Evolutionary conservation across 2,329 filamentous ascomycete species (phyloP), one percentile per base, ranked within the genome.

Genomic region (Rutstroemia sp.): DNA sequence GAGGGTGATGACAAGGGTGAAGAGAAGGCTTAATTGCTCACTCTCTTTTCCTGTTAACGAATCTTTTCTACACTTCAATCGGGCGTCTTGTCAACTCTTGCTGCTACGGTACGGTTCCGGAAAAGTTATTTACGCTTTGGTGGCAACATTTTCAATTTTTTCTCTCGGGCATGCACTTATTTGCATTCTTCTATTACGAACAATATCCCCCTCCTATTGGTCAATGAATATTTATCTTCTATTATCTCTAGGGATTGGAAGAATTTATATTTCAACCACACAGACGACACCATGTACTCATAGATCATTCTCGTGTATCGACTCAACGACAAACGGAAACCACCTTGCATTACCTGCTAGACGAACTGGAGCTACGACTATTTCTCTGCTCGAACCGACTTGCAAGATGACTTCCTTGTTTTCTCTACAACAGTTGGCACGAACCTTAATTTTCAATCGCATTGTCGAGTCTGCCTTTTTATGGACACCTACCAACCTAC

Each of bases 21-120:
- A 66, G 76, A 78, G 62, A 81, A 80, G 72, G 76, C 76, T 70
- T 78, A 76, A 71, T 68, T 68, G 64, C 66, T 64, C 64, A 58
- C 56, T 66, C 65, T 68, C 57, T 63, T 65, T 57, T 49, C 55
- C 48, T 60, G 59, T 59, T 60, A 57, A 61, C 55, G 48, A 57
- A 40, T 57, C 25, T 56, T 54, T 61, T 45, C 60, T 61, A 61
- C 57, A 61, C 58, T 58, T 51, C 57, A 48, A 56, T 63, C 62
- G 65, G 60, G 60, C 57, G 61, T 66, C 59, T 65, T 64, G 61
- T 67, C 65, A 64, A 64, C 39, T 40, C 12, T 39, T 50, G 66
- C 61, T 64, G 66, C 62, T 61, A 64, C 59, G 62, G 62, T 61
- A 58, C 58, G 60, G 63, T 55, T 56, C 53, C 60, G 63, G 66